Evolutionary conservation across 371 early-diverging fungal species (phyloP), one percentile per base, ranked within the genome.

Genomic region (Rhizopus sp.): DNA sequence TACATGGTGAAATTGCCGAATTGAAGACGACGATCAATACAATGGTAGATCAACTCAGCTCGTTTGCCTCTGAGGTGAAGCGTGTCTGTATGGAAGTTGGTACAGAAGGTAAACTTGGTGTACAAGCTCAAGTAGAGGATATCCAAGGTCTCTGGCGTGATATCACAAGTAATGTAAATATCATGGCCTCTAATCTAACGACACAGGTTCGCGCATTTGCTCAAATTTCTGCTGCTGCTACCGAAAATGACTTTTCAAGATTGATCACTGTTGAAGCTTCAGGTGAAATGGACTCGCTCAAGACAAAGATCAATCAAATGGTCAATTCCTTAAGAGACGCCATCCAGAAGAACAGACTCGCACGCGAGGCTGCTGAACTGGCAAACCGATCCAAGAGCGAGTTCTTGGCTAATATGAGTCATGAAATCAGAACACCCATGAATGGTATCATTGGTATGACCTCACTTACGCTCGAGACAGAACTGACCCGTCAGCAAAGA

Each of bases 391-490:
- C 84, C 51, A 84, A 89, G 73, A 82, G 87, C 56, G 88, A 88
- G 60, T 89, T 90, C 67, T 64, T 90, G 57, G 88, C 89, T 23
- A 87, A 88, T 51, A 87, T 89, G 87, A 84, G 84, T 54, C 89
- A 89, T 61, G 89, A 89, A 60, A 77, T 81, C 63, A 80, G 91
- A 23, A 90, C 91, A 3, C 91, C 91, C 3, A 84, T 91, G 86
- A 88, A 88, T 55, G 90, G 90, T 55, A 88, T 91, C 42, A 86
- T 89, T 35, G 90, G 90, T 33, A 88, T 88, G 87, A 85, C 90
- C 0, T 73, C 81, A 37, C 60, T 89, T 33, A 83, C 87, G 5
- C 63, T 86, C 15, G 75, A 74, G 42, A 84, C 88, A 1, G 87
- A 87, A 38, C 70, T 93, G 37, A 85, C 82, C 16, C 81, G 86